Percentiles rank a stretch among this genome's conserved stretches.
Conservation (phyloP, 1,139 yeast genomes). For the Zygotorulaspora mrakii region DNA sequence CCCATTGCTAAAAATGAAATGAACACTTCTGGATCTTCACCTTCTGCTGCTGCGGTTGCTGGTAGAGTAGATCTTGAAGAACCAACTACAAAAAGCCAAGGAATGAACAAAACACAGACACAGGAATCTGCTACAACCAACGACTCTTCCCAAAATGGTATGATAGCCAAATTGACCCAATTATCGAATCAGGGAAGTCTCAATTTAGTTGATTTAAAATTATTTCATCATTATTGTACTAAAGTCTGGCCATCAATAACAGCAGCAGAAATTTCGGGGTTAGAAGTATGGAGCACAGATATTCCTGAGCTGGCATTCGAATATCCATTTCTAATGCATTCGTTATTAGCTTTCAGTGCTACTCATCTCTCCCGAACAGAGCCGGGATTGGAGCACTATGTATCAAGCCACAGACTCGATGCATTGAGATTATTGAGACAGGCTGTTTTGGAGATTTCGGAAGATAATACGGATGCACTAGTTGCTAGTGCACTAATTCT, state of each 20-base stretch:
- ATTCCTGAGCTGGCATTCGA: constrained; percentile 86
- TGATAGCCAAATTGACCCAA: constrained; percentile 25
- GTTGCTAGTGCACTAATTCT: constrained; percentile 87
- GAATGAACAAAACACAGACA: constrained; percentile 15
- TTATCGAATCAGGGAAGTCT: constrained; percentile 40
- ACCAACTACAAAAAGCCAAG: constrained; percentile 12
- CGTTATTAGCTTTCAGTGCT: constrained; percentile 84
- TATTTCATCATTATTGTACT: constrained; percentile 84
- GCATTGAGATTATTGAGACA: constrained; percentile 76
- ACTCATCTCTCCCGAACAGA: constrained; percentile 80
- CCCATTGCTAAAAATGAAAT: constrained; percentile 25
- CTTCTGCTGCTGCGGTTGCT: constrained; percentile 16
- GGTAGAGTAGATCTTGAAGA: constrained; percentile 12
- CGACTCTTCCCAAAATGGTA: constrained; percentile 13
- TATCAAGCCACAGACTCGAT: constrained; percentile 82
- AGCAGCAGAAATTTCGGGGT: constrained; percentile 84
- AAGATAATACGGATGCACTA: constrained; percentile 85
- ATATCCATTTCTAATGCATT: constrained; percentile 88
- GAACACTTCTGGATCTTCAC: constrained; percentile 11
- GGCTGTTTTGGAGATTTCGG: constrained; percentile 77
- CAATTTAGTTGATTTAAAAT: constrained; percentile 71
- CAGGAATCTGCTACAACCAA: constrained; percentile 16
- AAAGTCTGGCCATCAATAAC: constrained; percentile 84
- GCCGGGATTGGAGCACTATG: constrained; percentile 74
- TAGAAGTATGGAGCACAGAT: constrained; percentile 81